A percentile compares a stretch with the other conserved stretches of the same genome.
phyloP scores from a whole-genome alignment of 306 rosid genomes.

The Senna siamea region DNA sequence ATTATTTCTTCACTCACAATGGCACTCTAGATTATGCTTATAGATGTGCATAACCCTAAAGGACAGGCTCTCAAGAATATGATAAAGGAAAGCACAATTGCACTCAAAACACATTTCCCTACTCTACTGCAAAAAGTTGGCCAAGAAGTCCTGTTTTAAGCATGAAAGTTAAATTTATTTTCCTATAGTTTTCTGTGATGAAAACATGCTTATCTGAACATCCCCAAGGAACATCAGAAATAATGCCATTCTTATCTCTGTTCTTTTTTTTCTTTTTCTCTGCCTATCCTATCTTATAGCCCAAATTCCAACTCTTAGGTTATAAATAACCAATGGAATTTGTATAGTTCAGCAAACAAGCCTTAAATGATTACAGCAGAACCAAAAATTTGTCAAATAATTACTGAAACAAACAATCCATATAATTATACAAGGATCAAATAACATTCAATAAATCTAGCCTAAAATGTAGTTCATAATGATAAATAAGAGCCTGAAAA shows the following conservation, averaged over 20 bases:
- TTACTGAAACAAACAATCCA: not conserved
- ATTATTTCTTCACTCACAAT: slow-evolving; percentile 19
- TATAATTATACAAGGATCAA: not conserved
- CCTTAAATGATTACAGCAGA: not conserved
- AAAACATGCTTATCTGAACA: no score
- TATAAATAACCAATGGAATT: slow-evolving; percentile 27
- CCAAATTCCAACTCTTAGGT: slow-evolving; percentile 23
- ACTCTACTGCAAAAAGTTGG: not conserved
- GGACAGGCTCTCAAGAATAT: slow-evolving; percentile 13
- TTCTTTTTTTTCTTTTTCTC: slow-evolving; percentile 32
- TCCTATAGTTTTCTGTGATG: no score
- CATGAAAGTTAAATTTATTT: no score
- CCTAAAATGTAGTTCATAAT: not conserved
- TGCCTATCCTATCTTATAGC: slow-evolving; percentile 22
- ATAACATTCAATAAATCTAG: not conserved
- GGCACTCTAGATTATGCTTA: slow-evolving; percentile 19
- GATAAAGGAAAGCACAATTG: slow-evolving; percentile 2
- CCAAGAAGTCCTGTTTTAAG: slow-evolving; percentile 25
- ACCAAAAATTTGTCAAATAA: not conserved
- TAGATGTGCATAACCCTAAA: slow-evolving; percentile 7
- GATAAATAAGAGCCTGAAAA: slow-evolving; percentile 13
- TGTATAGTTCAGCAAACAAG: slow-evolving; percentile 14
- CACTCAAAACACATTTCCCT: slow-evolving; percentile 31
- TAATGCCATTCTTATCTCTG: slow-evolving; percentile 20
- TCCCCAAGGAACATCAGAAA: not conserved